Evolutionary conservation across 306 rosid genomes (phyloP).

Genomic region (Neltuma alba): DNA sequence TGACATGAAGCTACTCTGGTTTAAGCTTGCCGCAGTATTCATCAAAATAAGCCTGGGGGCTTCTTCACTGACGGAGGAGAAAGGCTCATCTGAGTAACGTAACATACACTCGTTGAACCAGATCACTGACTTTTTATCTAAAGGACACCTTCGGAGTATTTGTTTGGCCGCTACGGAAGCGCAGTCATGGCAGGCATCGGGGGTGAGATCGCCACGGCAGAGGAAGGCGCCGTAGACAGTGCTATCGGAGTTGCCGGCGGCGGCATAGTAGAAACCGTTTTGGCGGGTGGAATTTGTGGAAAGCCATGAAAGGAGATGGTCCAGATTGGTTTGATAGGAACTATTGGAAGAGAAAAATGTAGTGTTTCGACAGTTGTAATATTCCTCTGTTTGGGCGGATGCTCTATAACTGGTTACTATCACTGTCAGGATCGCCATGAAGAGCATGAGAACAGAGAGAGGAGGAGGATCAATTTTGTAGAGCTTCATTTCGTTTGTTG

Average conservation of each 20-base stretch:
- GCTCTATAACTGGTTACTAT: neutral
- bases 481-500: neutral
- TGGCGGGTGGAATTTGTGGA: conserved; percentile 19
- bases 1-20: neutral
- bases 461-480: neutral
- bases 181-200: conserved; percentile 25
- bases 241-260: neutral
- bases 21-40: neutral
- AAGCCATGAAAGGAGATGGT: conserved; percentile 28
- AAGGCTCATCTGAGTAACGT: conserved; percentile 36
- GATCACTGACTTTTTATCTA: conserved; percentile 10
- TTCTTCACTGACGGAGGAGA: conserved; percentile 14
- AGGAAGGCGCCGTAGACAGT: conserved; percentile 36
- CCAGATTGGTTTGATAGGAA: conserved; percentile 14
- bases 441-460: neutral
- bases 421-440: neutral
- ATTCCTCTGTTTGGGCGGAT: neutral
- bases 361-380: neutral
- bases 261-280: conserved; percentile 31
- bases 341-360: conserved; percentile 12
- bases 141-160: neutral
- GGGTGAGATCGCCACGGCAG: conserved; percentile 40
- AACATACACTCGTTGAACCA: conserved; percentile 47
- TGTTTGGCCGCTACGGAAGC: conserved; percentile 25
- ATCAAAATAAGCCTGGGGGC: neutral